phyloP scores from a whole-genome alignment of 1,284 basidiomycete genomes.

The Cronartium quercuum region DNA sequence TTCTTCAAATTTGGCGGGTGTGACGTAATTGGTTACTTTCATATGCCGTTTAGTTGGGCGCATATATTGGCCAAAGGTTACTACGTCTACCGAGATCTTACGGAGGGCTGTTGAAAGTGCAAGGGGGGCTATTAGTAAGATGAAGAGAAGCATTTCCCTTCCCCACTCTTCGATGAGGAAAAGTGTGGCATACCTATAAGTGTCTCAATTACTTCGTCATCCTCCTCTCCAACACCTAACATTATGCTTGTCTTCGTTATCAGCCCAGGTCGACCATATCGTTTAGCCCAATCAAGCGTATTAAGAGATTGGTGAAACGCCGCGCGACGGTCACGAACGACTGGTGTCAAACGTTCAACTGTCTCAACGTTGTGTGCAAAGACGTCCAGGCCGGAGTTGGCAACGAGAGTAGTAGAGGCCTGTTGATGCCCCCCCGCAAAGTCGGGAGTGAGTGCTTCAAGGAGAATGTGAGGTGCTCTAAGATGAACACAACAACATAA shows the following conservation, averaged over 20 bases:
- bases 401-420: constrained; percentile 65
- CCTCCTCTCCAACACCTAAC: constrained; percentile 90
- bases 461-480: constrained; percentile 86
- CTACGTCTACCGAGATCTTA: constrained; percentile 83
- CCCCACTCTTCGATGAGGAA: not conserved
- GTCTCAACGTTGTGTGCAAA: constrained; percentile 99
- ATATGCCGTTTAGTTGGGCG: constrained; percentile 97
- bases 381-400: constrained; percentile 87
- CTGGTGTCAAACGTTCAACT: constrained; percentile 83
- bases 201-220: constrained; percentile 74
- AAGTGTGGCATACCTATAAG: constrained; percentile 61
- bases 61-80: constrained; percentile 99
- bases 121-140: no score
- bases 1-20: constrained; percentile 81
- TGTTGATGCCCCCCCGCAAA: constrained; percentile 72
- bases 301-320: constrained; percentile 81
- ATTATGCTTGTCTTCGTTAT: constrained; percentile 98
- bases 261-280: constrained; percentile 69
- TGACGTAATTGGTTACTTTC: constrained; percentile 96
- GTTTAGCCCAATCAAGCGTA: constrained; percentile 64
- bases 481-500: not conserved
- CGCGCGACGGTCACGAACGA: constrained; percentile 88
- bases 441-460: constrained; percentile 94
- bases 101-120: constrained; percentile 63
- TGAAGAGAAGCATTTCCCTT: not conserved